Conservation (phyloP, 768 basidiomycete species). For the Rhizopogon vesiculosus region DNA sequence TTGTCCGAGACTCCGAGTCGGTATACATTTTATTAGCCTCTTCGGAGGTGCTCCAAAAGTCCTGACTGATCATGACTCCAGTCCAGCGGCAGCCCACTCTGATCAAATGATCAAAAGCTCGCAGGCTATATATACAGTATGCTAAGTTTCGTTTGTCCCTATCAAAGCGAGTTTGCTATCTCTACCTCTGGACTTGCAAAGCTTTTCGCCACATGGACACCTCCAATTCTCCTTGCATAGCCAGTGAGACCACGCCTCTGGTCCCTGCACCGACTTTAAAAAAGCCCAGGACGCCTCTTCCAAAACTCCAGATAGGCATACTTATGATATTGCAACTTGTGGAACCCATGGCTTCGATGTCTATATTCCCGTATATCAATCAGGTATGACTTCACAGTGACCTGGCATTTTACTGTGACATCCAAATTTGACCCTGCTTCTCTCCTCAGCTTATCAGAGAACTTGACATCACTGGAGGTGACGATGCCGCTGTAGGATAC, state of each 20-base stretch:
- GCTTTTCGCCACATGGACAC: background rate
- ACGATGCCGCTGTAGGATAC: constrained; percentile 45
- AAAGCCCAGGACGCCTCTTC: background rate
- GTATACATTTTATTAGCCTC: no score
- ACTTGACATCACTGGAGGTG: background rate
- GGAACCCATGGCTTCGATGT: background rate
- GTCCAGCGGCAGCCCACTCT: no score
- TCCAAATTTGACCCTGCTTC: background rate
- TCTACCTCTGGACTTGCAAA: background rate
- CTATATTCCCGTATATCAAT: constrained; percentile 46
- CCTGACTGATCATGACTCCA: no score
- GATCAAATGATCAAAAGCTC: no score
- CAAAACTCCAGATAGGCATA: background rate
- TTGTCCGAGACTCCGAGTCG: no score
- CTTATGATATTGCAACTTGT: background rate
- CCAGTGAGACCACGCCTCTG: background rate
- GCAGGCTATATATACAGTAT: background rate
- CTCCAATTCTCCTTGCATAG: background rate
- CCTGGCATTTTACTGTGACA: background rate
- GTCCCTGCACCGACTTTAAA: background rate
- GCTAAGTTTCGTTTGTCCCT: background rate
- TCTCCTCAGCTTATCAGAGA: background rate
- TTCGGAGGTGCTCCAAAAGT: no score
- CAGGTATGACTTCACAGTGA: constrained; percentile 24
- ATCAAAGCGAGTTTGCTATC: background rate